Evolutionary conservation across 2,329 filamentous ascomycete species (phyloP), one percentile per base, ranked within the genome.

Genomic region (Penicillium concentricum): DNA sequence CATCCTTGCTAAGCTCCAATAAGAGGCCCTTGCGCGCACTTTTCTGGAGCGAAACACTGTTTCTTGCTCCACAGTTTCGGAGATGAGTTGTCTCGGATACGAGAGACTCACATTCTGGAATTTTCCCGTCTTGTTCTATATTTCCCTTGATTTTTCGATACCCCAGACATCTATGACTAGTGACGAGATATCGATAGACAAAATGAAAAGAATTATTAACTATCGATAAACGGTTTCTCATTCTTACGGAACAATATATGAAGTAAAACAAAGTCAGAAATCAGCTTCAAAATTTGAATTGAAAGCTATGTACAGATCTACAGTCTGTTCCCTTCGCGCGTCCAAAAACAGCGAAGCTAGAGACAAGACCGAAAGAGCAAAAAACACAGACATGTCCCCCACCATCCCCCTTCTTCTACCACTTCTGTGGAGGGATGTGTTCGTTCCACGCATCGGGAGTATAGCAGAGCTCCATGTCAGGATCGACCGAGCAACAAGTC

Each of bases 291-390:
- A 30, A 32, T 39, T 45, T 53, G 59, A 54, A 58, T 62, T 64
- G 48, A 58, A 54, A 60, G 54, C 57, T 65, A 66, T 66, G 52
- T 66, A 66, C 63, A 66, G 28, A 58, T 61, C 51, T 54, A 56
- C 49, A 60, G 26, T 28, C 47, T 22, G 45, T 46, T 13, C 43
- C 38, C 34, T 45, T 45, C 28, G 43, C 24, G 20, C 5, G 16
- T 37, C 49, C 15, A 26, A 42, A 44, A 46, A 37, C 10, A 35
- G 54, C 48, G 20, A 55, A 53, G 47, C 15, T 28, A 35, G 32
- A 46, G 18, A 46, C 20, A n/a, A 34, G 20, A 52, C 32, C 13
- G 20, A 9, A 34, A 24, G 22, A 18, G 12, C 18, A 32, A 34
- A 51, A 46, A n/a, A 22, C 9, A 13, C 30, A 35, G 16, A 12